Percentiles rank a stretch among this genome's conserved stretches.
Conservation (phyloP, 177 flowering plant species). For the Vitis hybrid region DNA sequence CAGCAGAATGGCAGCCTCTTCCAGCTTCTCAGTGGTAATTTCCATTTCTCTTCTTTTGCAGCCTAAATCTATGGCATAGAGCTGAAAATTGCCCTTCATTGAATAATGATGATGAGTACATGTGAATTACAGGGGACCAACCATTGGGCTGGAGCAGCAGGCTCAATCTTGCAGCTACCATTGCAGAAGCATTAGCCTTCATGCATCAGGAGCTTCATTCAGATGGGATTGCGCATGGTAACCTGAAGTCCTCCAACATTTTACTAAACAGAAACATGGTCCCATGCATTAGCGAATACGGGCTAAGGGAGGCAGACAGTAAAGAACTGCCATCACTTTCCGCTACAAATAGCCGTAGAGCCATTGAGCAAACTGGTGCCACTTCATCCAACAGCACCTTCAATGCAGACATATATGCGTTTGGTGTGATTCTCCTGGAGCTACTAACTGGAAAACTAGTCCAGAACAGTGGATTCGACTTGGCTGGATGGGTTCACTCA, state of each 20-base stretch:
- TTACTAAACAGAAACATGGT: conserved; percentile 48
- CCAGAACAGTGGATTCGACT: conserved; percentile 39
- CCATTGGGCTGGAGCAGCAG: conserved; percentile 61
- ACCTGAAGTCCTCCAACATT: conserved; percentile 71
- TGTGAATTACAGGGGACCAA: conserved; percentile 38
- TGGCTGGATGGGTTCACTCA: conserved; percentile 61
- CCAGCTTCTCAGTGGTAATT: conserved; percentile 51
- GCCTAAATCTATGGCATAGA: too few relatives aligned
- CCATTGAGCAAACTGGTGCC: background rate
- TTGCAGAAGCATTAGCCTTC: conserved; percentile 49
- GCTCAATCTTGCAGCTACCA: conserved; percentile 39
- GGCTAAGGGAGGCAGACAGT: conserved; percentile 37
- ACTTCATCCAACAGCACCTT: conserved; percentile 14
- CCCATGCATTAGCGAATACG: conserved; percentile 67
- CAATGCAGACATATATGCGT: conserved; percentile 44
- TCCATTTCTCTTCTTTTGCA: background rate
- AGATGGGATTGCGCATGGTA: conserved; percentile 57
- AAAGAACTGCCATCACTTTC: conserved; percentile 9
- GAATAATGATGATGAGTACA: background rate
- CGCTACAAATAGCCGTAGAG: background rate
- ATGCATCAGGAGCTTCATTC: conserved; percentile 51
- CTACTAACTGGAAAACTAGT: conserved; percentile 65
- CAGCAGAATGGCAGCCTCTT: conserved; percentile 63
- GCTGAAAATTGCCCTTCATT: too few relatives aligned
- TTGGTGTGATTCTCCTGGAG: conserved; percentile 63